These are phyloP conservation scores for Paramarasmius palmivorus DNA, from an alignment of 1,284 basidiomycete genomes.

Conservation along the genomic window DNA sequence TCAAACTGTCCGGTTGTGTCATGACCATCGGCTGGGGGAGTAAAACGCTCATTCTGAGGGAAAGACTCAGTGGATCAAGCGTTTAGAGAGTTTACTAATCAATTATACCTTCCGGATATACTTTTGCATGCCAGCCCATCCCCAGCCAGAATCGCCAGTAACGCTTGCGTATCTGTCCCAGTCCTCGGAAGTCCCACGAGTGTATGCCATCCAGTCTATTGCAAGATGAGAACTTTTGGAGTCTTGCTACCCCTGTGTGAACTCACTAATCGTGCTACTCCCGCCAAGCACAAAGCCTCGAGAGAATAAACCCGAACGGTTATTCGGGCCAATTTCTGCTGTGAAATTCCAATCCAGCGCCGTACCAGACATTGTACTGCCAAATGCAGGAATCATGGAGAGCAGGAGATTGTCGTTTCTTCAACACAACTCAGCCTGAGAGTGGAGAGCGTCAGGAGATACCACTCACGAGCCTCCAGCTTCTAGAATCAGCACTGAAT, in stretches of 20 bases:
- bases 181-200: conserved; percentile 40
- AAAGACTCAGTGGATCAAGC: background rate
- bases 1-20: conserved; percentile 20
- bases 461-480: conserved; percentile 25
- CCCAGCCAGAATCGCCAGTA: conserved; percentile 40
- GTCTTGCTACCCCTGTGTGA: background rate
- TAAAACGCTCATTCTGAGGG: conserved; percentile 20
- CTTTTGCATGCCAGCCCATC: conserved; percentile 35
- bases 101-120: conserved; percentile 34
- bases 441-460: too few relatives aligned
- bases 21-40: conserved; percentile 17
- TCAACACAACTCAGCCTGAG: background rate
- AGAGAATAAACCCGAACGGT: conserved; percentile 26
- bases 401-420: conserved; percentile 21
- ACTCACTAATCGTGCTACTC: conserved; percentile 36
- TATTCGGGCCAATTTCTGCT: conserved; percentile 32
- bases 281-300: conserved; percentile 39
- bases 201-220: conserved; percentile 41
- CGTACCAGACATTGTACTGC: conserved; percentile 18
- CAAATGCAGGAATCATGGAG: conserved; percentile 20
- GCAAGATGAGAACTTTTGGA: background rate
- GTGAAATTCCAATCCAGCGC: conserved; percentile 34
- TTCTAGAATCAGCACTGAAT: conserved; percentile 28
- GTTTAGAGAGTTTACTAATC: background rate
- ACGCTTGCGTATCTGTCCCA: conserved; percentile 37